Evolutionary conservation across 2,329 filamentous ascomycete species (phyloP).

Genomic region (Clarireedia hainanense): DNA sequence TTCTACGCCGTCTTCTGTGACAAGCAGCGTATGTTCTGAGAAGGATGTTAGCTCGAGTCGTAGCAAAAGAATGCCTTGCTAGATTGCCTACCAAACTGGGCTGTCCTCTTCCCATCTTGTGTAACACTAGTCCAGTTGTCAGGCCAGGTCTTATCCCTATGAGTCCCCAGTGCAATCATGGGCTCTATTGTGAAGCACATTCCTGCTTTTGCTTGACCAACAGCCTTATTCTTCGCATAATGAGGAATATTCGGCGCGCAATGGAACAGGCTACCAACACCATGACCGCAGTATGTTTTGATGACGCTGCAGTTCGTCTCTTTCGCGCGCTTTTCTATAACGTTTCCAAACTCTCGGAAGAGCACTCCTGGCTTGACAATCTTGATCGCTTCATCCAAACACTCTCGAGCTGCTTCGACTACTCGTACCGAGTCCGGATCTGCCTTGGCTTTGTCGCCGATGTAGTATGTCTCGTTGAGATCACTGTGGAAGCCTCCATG

Average conservation of each 20-base stretch:
- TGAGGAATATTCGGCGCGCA: conserved; percentile 90
- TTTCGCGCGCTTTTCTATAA: conserved; percentile 94
- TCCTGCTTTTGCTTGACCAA: conserved; percentile 86
- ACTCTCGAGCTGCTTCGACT: conserved; percentile 83
- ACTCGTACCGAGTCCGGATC: conserved; percentile 84
- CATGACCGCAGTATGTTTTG: conserved; percentile 92
- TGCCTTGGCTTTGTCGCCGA: conserved; percentile 77
- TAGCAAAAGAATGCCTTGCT: background rate
- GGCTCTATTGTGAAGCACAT: conserved; percentile 99
- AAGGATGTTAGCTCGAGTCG: conserved; percentile 13
- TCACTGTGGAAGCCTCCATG: conserved; percentile 94
- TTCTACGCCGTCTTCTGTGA: conserved; percentile 77
- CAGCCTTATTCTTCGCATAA: conserved; percentile 97
- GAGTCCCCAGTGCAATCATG: conserved; percentile 90
- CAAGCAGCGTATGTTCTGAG: conserved; percentile 70
- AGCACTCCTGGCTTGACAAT: conserved; percentile 87
- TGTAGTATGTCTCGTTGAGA: conserved; percentile 97
- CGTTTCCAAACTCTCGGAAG: conserved; percentile 87
- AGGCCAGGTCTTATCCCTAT: conserved; percentile 92
- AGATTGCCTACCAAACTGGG: conserved; percentile 70
- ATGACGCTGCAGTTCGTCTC: conserved; percentile 79
- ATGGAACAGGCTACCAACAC: conserved; percentile 91
- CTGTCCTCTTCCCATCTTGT: conserved; percentile 78
- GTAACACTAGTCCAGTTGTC: conserved; percentile 98
- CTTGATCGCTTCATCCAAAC: conserved; percentile 82